A percentile compares a stretch with the other conserved stretches of the same genome.
Evolutionary conservation across 2,329 filamentous ascomycete genomes (phyloP).

Genomic region (Sporothrix pallida): DNA sequence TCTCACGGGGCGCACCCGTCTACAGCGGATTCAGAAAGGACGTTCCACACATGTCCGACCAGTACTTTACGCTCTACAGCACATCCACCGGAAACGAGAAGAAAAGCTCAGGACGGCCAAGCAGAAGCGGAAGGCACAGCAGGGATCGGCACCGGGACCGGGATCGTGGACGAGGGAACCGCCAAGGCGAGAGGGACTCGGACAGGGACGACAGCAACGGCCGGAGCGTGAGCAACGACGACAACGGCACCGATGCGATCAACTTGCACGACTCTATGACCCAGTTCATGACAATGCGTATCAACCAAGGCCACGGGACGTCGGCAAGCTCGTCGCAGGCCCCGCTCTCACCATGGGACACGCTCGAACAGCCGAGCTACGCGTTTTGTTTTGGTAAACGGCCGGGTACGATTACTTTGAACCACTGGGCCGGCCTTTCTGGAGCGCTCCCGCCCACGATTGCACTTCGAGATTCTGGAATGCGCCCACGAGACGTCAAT

Average conservation of each 20-base stretch:
- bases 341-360: constrained; percentile 66
- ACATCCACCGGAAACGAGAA: constrained; percentile 51
- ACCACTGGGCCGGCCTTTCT: constrained; percentile 68
- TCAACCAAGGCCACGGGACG: constrained; percentile 42
- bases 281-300: constrained; percentile 62
- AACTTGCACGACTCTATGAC: constrained; percentile 62
- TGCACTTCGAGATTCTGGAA: constrained; percentile 62
- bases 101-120: neutral
- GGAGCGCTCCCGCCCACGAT: constrained; percentile 62
- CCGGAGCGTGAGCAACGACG: constrained; percentile 32
- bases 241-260: constrained; percentile 54
- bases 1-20: constrained; percentile 62
- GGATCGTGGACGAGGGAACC: constrained; percentile 6
- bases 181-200: constrained; percentile 39
- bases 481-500: constrained; percentile 65
- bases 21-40: constrained; percentile 61
- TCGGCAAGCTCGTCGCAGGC: constrained; percentile 45
- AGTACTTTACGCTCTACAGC: constrained; percentile 63
- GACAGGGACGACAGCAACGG: constrained; percentile 47
- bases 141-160: constrained; percentile 27
- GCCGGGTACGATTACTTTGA: constrained; percentile 74
- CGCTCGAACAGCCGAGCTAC: constrained; percentile 75
- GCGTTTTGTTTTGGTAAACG: constrained; percentile 69
- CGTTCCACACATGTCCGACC: constrained; percentile 61
- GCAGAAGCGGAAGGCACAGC: constrained; percentile 30